Base-by-base conservation (phyloP, 352 stramenopile species). In the Hyaloperonospora brassicae region DNA sequence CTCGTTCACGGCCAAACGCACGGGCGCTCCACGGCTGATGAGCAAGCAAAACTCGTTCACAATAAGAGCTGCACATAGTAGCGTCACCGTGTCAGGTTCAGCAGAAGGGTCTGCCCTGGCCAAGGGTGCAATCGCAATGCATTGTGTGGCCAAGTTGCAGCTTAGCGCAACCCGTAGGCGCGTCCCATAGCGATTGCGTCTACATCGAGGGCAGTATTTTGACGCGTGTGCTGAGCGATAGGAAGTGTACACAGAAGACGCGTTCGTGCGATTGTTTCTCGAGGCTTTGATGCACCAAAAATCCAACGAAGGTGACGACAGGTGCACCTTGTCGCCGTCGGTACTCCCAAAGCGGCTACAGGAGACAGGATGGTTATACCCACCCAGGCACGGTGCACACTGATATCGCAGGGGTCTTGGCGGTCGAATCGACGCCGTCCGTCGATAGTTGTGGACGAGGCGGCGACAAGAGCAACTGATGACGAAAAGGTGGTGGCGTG, bases 211-310 rank as follows among this genome's bases (percentile, higher is more conserved):
- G 21, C 81, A 77, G 27, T 31, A 31, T 7, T 56, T 87, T 87
- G 17, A 70, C 68, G 4, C 76, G 71, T 51, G 84, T 73, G 48
- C 76, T 86, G 52, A 81, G 84, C 48, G 54, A 70, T 72, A 86
- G 80, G 54, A 57, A 27, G 27, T 31, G n/a, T n/a, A n/a, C 7
- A 31, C 27, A 31, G 27, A 7, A 8, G 27, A 7, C 27, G n/a
- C n/a, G n/a, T n/a, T n/a, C n/a, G n/a, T n/a, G n/a, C n/a, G n/a
- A n/a, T n/a, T n/a, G n/a, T n/a, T n/a, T n/a, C n/a, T 31, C 27
- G 27, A 31, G 7, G 27, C 27, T 31, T n/a, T n/a, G n/a, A n/a
- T n/a, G n/a, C n/a, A n/a, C n/a, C n/a, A n/a, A n/a, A n/a, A n/a
- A n/a, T n/a, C n/a, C n/a, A n/a, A n/a, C n/a, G n/a, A n/a, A n/a